Evolutionary conservation across 768 basidiomycete species (phyloP), one percentile per base, ranked within the genome.

Genomic region (Auricularia sp.): DNA sequence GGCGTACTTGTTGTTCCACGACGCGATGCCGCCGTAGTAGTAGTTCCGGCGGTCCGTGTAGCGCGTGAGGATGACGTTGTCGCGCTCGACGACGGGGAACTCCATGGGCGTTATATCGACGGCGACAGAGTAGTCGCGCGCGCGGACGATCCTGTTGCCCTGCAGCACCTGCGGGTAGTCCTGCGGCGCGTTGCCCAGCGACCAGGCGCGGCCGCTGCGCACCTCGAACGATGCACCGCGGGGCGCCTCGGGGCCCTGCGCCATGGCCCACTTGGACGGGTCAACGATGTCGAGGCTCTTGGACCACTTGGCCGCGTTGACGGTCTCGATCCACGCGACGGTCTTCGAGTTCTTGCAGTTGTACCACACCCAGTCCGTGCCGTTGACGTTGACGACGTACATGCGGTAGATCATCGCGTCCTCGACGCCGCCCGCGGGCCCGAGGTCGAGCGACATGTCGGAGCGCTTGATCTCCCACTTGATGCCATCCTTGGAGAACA

Each of bases 21-120:
- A 59, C 56, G 56, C 56, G 56, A 59, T 33, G 29, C 56, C 56
- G 29, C 29, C 56, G 56, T 59, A 59, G 56, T 59, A 59, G 56
- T 59, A 59, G 56, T 59, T 59, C 24, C 18, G 24, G 21, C 56
- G 56, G 56, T 59, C 56, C 3, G 56, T 59, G 13, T 59, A 35
- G 16, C 56, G 56, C 29, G 24, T 29, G 24, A 59, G 33, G 11
- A 59, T 14, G 24, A 59, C 56, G 56, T 59, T 59, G 56, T 59
- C 56, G 34, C 56, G 56, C 11, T 59, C 56, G 14, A 59, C 56
- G 24, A 59, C 29, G 24, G 56, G 56, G 24, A 8, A 7, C 11
- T 59, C 56, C 56, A 59, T 59, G 24, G 56, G 21, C 34, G 29
- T 34, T 21, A 59, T 24, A 7, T 59, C 56, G 14, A 34, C 34